Percentiles rank a stretch among this genome's conserved stretches.
These are phyloP conservation scores for Syzygium aromaticum DNA, from an alignment of 345 rosid genomes.

Conservation along the genomic window DNA sequence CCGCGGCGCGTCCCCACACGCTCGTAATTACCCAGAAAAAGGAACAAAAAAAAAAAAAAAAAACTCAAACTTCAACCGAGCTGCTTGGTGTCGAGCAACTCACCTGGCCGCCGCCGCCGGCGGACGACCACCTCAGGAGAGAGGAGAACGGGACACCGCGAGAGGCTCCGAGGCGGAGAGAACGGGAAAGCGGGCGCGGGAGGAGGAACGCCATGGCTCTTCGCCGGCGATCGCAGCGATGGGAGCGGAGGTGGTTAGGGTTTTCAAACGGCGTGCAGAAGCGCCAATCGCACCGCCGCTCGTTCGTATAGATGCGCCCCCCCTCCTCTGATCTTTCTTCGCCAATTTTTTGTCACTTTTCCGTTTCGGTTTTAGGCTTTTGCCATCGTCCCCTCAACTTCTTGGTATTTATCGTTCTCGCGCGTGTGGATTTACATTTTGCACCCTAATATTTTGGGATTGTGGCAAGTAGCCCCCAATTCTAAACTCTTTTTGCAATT, in stretches of 20 bases:
- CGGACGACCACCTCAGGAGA: neutral
- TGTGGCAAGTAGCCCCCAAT: neutral
- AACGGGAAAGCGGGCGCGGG: neutral
- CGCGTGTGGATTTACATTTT: neutral
- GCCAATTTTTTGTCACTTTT: neutral
- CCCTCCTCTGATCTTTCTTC: neutral
- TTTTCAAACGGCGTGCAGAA: constrained; percentile 1
- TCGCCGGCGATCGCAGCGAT: neutral
- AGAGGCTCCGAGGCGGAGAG: neutral
- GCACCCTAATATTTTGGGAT: neutral
- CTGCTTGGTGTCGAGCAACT: neutral
- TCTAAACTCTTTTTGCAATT: neutral
- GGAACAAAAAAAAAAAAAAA: neutral
- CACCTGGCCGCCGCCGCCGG: neutral
- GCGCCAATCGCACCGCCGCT: neutral
- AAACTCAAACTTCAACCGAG: neutral
- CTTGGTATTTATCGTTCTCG: neutral
- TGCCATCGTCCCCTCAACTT: neutral
- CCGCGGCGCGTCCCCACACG: neutral
- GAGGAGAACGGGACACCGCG: neutral
- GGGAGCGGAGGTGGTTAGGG: neutral
- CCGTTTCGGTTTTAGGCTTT: neutral
- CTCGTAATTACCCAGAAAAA: neutral
- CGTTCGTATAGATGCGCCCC: neutral
- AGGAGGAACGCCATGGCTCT: constrained; percentile 3